Conservation (phyloP, 202 grass and related monocot species). For the Setaria viridis region DNA sequence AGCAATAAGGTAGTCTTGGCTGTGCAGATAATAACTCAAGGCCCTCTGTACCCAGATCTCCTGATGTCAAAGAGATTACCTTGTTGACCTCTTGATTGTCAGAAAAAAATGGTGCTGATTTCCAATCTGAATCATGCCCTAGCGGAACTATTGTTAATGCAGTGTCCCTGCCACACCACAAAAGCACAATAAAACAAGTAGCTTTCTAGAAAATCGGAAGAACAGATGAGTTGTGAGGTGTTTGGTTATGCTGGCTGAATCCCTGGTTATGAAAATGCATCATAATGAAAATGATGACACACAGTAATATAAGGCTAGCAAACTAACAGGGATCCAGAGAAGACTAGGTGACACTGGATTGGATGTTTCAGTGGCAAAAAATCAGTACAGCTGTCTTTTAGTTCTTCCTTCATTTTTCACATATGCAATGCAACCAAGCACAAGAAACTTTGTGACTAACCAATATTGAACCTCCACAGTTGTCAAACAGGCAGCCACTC, state of each 20-base stretch:
- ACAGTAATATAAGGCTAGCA: background rate
- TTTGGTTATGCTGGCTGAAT: constrained; percentile 10
- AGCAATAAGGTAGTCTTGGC: constrained; percentile 43
- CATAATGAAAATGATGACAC: background rate
- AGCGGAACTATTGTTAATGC: constrained; percentile 23
- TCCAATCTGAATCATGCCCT: constrained; percentile 41
- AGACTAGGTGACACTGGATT: constrained; percentile 5
- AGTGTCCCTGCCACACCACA: constrained; percentile 47
- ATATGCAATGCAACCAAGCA: background rate
- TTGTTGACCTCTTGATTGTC: constrained; percentile 37
- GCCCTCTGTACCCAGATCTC: constrained; percentile 36
- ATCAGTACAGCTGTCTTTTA: constrained; percentile 11
- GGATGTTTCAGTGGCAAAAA: background rate
- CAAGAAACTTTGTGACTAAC: background rate
- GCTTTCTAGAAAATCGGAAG: constrained; percentile 17
- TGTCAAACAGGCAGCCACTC: background rate
- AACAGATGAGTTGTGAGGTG: constrained; percentile 16
- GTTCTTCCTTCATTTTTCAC: background rate
- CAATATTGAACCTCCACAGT: background rate
- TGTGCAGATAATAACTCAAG: constrained; percentile 44
- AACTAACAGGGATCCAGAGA: constrained; percentile 12
- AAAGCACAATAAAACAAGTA: constrained; percentile 42
- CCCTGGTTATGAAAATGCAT: background rate
- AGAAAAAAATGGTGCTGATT: constrained; percentile 34
- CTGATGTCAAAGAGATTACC: constrained; percentile 43